Evolutionary conservation across 495 filamentous ascomycete species (phyloP).

Genomic region (Corynascus novoguineensis): DNA sequence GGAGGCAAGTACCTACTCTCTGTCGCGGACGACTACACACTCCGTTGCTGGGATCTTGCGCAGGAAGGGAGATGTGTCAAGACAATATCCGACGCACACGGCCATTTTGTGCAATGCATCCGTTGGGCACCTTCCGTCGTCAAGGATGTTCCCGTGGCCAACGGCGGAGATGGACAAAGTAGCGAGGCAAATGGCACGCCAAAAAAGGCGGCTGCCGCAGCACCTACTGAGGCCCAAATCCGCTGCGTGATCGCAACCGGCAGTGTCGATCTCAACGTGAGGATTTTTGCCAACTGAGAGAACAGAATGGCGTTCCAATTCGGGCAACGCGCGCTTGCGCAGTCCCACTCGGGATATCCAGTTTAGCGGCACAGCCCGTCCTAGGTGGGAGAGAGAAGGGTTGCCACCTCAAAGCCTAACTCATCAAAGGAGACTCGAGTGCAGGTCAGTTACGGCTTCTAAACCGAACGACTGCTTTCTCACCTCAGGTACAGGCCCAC

Average conservation of each 20-base stretch:
- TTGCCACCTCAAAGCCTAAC: background rate
- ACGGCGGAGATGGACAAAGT: constrained; percentile 48
- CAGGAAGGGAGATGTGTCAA: constrained; percentile 91
- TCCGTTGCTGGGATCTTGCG: constrained; percentile 89
- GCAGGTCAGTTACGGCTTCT: background rate
- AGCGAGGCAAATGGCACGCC: constrained; percentile 44
- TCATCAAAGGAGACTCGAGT: background rate
- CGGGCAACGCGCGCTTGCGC: background rate
- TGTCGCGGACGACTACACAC: constrained; percentile 82
- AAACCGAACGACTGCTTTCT: background rate
- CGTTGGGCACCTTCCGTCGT: constrained; percentile 82
- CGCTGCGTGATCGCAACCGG: constrained; percentile 60
- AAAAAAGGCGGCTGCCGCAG: constrained; percentile 40
- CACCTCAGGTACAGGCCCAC: background rate
- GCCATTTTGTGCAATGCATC: constrained; percentile 81
- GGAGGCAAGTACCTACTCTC: constrained; percentile 89
- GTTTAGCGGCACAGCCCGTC: background rate
- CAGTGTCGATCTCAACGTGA: constrained; percentile 56
- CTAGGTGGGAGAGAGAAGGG: background rate
- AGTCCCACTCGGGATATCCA: background rate
- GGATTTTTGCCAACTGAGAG: constrained; percentile 52
- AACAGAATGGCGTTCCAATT: background rate
- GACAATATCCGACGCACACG: constrained; percentile 71
- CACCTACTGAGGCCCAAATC: constrained; percentile 41
- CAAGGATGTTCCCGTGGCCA: constrained; percentile 49